A percentile compares a stretch with the other conserved stretches of the same genome.
These are phyloP conservation scores for Colletotrichum ledebouriae DNA, from an alignment of 2,329 filamentous ascomycete genomes.

Conservation along the genomic window DNA sequence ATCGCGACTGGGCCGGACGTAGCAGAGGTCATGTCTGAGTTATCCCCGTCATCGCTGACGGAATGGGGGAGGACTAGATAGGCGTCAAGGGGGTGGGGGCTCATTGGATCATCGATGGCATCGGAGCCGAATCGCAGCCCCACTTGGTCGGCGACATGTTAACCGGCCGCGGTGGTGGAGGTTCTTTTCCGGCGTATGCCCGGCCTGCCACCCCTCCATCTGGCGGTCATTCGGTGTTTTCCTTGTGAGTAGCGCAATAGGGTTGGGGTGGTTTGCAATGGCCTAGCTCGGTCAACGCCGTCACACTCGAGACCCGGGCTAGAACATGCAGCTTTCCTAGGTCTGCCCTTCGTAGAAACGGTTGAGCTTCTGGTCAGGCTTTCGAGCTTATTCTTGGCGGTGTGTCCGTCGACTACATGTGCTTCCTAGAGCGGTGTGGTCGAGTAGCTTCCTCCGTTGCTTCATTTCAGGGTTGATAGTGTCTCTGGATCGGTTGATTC, in stretches of 20 bases:
- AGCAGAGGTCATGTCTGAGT: constrained; percentile 7
- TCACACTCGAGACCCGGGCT: constrained; percentile 10
- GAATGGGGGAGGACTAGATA: constrained; percentile 6
- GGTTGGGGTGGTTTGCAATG: constrained; percentile 7
- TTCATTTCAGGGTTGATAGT: not conserved
- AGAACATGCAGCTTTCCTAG: constrained; percentile 13
- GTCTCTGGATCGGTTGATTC: not conserved
- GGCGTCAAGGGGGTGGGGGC: constrained; percentile 16
- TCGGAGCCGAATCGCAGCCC: constrained; percentile 39
- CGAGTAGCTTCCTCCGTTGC: not conserved
- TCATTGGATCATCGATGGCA: constrained; percentile 32
- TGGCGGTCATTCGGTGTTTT: constrained; percentile 27
- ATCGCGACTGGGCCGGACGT: constrained; percentile 34
- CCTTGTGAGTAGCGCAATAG: constrained; percentile 20
- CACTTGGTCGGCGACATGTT: constrained; percentile 20
- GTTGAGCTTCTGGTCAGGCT: not conserved
- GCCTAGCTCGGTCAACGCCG: constrained; percentile 10
- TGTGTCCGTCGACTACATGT: not conserved
- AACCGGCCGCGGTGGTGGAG: constrained; percentile 28
- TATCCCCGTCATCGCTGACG: constrained; percentile 39
- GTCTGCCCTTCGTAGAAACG: not conserved
- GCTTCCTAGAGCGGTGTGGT: not conserved
- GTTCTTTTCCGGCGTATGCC: constrained; percentile 35
- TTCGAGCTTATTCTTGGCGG: not conserved
- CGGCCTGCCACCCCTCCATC: constrained; percentile 20